These are phyloP conservation scores for Sclerotinia spermophila DNA, from an alignment of 2,329 filamentous ascomycete genomes.

Conservation along the genomic window DNA sequence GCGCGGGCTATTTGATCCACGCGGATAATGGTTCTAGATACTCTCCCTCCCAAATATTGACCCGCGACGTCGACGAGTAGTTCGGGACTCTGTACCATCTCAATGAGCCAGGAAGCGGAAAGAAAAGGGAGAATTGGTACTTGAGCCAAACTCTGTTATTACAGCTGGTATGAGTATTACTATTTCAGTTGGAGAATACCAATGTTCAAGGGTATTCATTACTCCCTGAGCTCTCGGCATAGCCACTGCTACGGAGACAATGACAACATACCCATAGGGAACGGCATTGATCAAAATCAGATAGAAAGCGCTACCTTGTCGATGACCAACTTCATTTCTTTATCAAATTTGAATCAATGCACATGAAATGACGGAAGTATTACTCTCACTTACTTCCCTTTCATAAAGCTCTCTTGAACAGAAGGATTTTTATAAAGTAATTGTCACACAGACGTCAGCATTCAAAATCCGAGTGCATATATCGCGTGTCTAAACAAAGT, in stretches of 20 bases:
- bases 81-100: background rate
- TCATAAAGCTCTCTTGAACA: background rate
- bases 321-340: background rate
- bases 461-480: background rate
- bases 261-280: background rate
- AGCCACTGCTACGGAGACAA: background rate
- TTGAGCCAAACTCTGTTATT: background rate
- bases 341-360: background rate
- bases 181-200: background rate
- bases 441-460: background rate
- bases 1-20: conserved; percentile 49
- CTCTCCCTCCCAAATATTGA: background rate
- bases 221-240: background rate
- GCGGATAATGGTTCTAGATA: conserved; percentile 37
- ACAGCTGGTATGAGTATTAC: background rate
- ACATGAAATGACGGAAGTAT: background rate
- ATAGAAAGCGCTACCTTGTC: background rate
- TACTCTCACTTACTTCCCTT: background rate
- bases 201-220: background rate
- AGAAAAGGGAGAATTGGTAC: background rate
- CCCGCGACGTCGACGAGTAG: conserved; percentile 40
- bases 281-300: background rate
- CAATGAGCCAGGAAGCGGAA: background rate
- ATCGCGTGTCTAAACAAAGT: background rate
- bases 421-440: background rate